These are phyloP conservation scores for Monosporascus cannonballus DNA, from an alignment of 2,329 filamentous ascomycete species.

Conservation along the genomic window DNA sequence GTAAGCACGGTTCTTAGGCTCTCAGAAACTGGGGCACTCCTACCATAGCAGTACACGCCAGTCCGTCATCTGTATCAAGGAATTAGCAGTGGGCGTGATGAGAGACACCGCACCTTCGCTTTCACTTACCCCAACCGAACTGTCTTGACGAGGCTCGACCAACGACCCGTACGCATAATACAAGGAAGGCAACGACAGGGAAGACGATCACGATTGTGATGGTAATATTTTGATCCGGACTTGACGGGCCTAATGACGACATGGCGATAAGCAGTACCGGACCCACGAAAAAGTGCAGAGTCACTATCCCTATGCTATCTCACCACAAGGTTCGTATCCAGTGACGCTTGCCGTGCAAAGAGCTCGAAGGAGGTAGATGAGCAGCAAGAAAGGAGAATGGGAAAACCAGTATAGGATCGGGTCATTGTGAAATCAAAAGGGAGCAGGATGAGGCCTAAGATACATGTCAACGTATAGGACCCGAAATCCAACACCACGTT, in stretches of 20 bases:
- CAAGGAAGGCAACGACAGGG: conserved; percentile 12
- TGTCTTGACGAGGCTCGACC: conserved; percentile 14
- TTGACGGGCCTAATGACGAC: not conserved
- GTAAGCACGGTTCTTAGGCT: not conserved
- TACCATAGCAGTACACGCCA: conserved; percentile 19
- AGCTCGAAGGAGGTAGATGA: too few species aligned
- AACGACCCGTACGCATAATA: conserved; percentile 12
- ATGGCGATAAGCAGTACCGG: not conserved
- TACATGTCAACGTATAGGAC: not conserved
- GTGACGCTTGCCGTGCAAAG: too few species aligned
- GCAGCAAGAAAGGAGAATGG: not conserved
- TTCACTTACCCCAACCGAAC: conserved; percentile 14
- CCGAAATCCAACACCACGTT: not conserved
- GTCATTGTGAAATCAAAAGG: not conserved
- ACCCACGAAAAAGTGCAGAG: not conserved
- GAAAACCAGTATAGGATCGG: not conserved
- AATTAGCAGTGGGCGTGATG: conserved; percentile 1
- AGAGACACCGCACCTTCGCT: not conserved
- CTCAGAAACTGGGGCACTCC: not conserved
- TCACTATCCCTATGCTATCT: not conserved
- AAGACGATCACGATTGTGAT: conserved; percentile 9
- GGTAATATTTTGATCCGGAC: not conserved
- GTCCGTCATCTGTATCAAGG: conserved; percentile 11
- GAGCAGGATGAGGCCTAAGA: not conserved
- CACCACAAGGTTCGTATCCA: too few species aligned